These are phyloP conservation scores for Dianthus caryophyllus DNA, from an alignment of 148 eudicot species.

Conservation along the genomic window DNA sequence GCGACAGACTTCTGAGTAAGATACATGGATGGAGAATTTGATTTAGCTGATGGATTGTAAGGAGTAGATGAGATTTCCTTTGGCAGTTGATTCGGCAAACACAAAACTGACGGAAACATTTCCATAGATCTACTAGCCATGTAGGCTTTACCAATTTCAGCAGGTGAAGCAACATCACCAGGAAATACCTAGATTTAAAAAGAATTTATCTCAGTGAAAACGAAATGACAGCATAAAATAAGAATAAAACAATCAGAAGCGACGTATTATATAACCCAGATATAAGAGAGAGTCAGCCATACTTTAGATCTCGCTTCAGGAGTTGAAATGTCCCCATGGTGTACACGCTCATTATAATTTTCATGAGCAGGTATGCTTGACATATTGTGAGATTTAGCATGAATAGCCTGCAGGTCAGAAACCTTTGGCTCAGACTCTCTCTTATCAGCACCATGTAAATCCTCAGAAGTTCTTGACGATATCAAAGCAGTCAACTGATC, in stretches of 20 bases:
- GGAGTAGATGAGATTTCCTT: constrained; percentile 38
- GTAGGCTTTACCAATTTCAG: constrained; percentile 94
- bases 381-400: constrained; percentile 19
- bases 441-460: constrained; percentile 27
- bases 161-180: constrained; percentile 70
- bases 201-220: background rate
- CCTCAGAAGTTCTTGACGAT: constrained; percentile 45
- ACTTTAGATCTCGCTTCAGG: constrained; percentile 45
- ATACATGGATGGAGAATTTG: constrained; percentile 34
- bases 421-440: constrained; percentile 25
- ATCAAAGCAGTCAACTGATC: constrained; percentile 53
- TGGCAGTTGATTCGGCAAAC: constrained; percentile 36
- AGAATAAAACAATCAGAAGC: constrained; percentile 1
- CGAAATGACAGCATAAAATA: background rate
- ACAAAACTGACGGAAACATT: constrained; percentile 49
- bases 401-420: constrained; percentile 27
- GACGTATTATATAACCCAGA: background rate
- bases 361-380: constrained; percentile 24
- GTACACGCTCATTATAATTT: constrained; percentile 25
- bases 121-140: constrained; percentile 62
- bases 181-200: constrained; percentile 39
- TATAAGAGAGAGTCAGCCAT: constrained; percentile 12
- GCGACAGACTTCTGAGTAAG: constrained; percentile 33
- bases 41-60: constrained; percentile 27
- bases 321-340: constrained; percentile 31